These are phyloP conservation scores for Colletotrichum sublineola DNA, from an alignment of 2,329 filamentous ascomycete genomes.

Conservation along the genomic window DNA sequence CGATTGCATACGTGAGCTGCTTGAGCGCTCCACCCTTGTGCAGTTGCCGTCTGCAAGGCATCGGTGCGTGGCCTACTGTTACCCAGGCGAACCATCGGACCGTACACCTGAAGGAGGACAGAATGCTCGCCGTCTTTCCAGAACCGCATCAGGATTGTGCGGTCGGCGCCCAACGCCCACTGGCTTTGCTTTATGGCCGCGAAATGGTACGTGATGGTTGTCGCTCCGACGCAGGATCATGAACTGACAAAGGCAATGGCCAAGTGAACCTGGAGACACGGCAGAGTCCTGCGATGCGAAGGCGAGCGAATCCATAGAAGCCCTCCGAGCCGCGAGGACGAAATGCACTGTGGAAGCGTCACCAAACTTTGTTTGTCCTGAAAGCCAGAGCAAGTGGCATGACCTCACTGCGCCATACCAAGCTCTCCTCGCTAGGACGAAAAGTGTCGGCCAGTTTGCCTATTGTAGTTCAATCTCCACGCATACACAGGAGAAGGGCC, in stretches of 20 bases:
- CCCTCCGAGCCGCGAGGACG: background rate
- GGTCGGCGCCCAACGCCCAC: background rate
- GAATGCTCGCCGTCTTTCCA: background rate
- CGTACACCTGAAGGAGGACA: background rate
- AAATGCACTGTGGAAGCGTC: background rate
- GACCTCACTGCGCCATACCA: background rate
- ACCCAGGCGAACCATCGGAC: background rate
- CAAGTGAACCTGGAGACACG: background rate
- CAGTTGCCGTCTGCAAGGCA: background rate
- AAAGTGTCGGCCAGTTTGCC: background rate
- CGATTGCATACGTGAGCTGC: background rate
- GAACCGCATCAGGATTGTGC: background rate
- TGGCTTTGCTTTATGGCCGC: background rate
- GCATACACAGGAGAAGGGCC: background rate
- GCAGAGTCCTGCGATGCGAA: background rate
- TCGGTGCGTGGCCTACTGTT: background rate
- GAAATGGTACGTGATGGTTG: background rate
- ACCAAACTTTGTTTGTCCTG: background rate
- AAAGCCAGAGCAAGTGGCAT: background rate
- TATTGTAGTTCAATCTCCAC: background rate
- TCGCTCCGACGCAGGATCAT: background rate
- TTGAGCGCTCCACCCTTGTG: background rate
- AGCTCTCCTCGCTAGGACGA: background rate
- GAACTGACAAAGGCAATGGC: background rate
- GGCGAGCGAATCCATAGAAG: background rate